Percentiles rank a stretch among this genome's conserved stretches.
Evolutionary conservation across 2,329 filamentous ascomycete species (phyloP).

Genomic region (Cercospora zeae-maydis): DNA sequence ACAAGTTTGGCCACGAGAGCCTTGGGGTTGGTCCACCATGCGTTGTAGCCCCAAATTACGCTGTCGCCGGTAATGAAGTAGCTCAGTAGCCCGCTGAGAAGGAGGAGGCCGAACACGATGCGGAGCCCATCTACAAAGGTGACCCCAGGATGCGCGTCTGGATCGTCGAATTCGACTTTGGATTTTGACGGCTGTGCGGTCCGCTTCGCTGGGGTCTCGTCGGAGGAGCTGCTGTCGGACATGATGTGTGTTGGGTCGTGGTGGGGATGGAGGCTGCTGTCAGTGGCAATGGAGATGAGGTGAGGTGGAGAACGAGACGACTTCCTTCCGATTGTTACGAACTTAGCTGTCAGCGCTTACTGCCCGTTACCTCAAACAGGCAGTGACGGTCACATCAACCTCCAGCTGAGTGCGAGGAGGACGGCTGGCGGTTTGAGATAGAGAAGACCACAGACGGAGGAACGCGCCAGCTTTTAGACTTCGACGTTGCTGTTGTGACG

Average conservation of each 20-base stretch:
- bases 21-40: conserved; percentile 57
- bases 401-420: background rate
- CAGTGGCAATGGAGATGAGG: background rate
- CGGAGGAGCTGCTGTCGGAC: background rate
- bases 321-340: background rate
- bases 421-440: background rate
- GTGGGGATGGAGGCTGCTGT: background rate
- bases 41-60: conserved; percentile 65
- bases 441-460: background rate
- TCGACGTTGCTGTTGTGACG: background rate
- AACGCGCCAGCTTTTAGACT: background rate
- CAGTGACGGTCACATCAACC: background rate
- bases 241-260: background rate
- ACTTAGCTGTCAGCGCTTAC: background rate
- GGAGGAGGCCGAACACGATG: conserved; percentile 35
- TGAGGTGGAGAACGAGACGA: background rate
- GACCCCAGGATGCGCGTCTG: conserved; percentile 7
- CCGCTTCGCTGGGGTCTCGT: background rate
- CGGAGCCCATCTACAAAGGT: conserved; percentile 34
- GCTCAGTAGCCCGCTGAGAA: conserved; percentile 37
- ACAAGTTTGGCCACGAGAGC: conserved; percentile 31
- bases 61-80: conserved; percentile 46
- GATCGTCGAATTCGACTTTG: conserved; percentile 3
- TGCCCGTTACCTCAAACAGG: background rate
- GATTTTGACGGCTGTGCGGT: background rate